Conservation (phyloP, 2,329 filamentous ascomycete genomes). For the Penicillium oxalicum region DNA sequence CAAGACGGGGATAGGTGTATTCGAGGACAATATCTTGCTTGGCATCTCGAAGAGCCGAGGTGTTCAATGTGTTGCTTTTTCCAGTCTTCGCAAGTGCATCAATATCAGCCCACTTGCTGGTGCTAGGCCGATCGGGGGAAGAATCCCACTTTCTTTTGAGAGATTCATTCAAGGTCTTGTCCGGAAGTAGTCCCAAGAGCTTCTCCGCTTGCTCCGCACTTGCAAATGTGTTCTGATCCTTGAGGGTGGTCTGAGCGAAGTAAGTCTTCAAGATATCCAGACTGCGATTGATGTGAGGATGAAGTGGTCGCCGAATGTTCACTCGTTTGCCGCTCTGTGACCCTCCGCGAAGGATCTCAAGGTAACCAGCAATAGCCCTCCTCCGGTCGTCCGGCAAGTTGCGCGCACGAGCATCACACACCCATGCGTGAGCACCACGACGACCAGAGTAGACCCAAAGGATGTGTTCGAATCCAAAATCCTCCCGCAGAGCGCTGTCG, state of each 20-base stretch:
- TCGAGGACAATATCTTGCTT: slow-evolving; percentile 96
- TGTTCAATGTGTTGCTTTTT: slow-evolving; percentile 64
- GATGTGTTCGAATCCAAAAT: slow-evolving; percentile 95
- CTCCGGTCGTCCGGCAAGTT: slow-evolving; percentile 80
- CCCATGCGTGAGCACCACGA: slow-evolving; percentile 95
- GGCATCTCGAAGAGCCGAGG: slow-evolving; percentile 69
- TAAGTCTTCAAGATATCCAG: slow-evolving; percentile 76
- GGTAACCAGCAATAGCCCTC: slow-evolving; percentile 77
- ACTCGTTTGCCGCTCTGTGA: slow-evolving; percentile 81
- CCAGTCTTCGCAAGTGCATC: slow-evolving; percentile 75
- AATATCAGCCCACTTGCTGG: slow-evolving; percentile 90
- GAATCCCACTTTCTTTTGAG: slow-evolving; percentile 88
- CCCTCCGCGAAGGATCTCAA: slow-evolving; percentile 84
- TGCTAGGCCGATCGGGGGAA: slow-evolving; percentile 67
- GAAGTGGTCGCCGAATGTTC: slow-evolving; percentile 75
- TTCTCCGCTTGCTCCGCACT: slow-evolving; percentile 64
- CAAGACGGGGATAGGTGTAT: slow-evolving; percentile 94
- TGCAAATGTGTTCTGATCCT: slow-evolving; percentile 80
- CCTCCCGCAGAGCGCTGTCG: slow-evolving; percentile 77
- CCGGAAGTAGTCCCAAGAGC: slow-evolving; percentile 78
- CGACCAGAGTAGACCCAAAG: slow-evolving; percentile 98
- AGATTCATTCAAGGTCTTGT: slow-evolving; percentile 68
- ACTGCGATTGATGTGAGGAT: slow-evolving; percentile 83
- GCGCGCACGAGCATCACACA: slow-evolving; percentile 84
- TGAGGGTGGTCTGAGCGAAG: slow-evolving; percentile 77